A percentile compares a stretch with the other conserved stretches of the same genome.
These are phyloP conservation scores for Petasospora fabianii DNA, from an alignment of 1,139 yeast species.

Conservation along the genomic window DNA sequence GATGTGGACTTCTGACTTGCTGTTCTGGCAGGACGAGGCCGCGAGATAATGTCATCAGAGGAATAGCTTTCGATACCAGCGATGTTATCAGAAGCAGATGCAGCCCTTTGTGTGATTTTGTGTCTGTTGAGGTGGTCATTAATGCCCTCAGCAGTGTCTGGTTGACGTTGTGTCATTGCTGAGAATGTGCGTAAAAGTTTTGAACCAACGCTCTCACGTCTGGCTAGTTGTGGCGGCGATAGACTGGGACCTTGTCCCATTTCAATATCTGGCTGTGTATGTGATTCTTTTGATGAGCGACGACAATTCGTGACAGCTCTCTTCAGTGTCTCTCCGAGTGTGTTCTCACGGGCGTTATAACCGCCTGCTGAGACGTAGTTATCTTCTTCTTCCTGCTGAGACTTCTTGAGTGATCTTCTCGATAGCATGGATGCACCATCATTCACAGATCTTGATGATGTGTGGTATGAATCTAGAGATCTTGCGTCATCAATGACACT, in stretches of 20 bases:
- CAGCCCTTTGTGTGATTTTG: conserved; percentile 38
- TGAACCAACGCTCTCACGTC: conserved; percentile 10
- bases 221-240: not conserved
- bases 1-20: conserved; percentile 5
- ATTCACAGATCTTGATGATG: conserved; percentile 3
- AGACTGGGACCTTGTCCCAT: no score
- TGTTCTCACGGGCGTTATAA: conserved; percentile 33
- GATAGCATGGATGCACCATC: conserved; percentile 11
- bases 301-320: conserved; percentile 24
- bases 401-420: conserved; percentile 5
- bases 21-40: conserved; percentile 11
- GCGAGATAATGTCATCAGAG: conserved; percentile 9
- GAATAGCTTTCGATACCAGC: conserved; percentile 36
- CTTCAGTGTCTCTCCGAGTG: conserved; percentile 32
- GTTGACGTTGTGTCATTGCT: conserved; percentile 18
- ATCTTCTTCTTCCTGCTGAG: conserved; percentile 26
- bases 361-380: conserved; percentile 27
- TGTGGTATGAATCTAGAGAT: conserved; percentile 5
- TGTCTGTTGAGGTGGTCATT: conserved; percentile 33
- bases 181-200: conserved; percentile 23
- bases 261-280: not conserved
- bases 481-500: conserved; percentile 3
- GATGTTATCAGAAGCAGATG: conserved; percentile 38
- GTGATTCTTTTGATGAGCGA: not conserved
- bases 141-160: conserved; percentile 29